phyloP scores from a whole-genome alignment of 164 flowering plant species.

The Vitis rotundifolia region DNA sequence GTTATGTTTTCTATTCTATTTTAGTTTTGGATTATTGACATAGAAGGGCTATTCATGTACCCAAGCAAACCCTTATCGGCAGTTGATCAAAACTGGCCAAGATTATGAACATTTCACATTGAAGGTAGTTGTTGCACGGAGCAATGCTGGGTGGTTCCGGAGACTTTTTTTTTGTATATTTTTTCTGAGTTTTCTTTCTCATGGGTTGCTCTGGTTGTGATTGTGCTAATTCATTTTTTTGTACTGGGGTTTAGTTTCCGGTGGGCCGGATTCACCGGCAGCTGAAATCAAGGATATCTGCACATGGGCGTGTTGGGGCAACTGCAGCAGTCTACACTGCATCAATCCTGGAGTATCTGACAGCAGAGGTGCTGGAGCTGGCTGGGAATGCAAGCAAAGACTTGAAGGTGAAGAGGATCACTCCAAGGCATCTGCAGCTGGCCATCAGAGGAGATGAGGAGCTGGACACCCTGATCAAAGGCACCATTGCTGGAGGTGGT shows the following conservation, averaged over 20 bases:
- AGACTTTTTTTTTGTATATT: too few species aligned
- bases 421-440: constrained; percentile 92
- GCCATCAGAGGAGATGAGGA: constrained; percentile 98
- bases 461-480: constrained; percentile 93
- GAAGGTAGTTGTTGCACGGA: too few species aligned
- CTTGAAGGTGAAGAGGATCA: constrained; percentile 90
- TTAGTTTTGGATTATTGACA: too few species aligned
- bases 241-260: constrained; percentile 55
- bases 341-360: constrained; percentile 85
- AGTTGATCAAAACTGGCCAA: too few species aligned
- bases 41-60: too few species aligned
- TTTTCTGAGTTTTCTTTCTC: too few species aligned
- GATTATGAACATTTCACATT: too few species aligned
- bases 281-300: constrained; percentile 65
- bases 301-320: constrained; percentile 90
- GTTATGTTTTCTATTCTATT: too few species aligned
- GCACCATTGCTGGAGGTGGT: constrained; percentile 95
- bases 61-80: too few species aligned
- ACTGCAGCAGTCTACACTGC: constrained; percentile 94
- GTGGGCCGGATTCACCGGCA: constrained; percentile 89
- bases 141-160: too few species aligned
- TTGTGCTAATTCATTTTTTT: background rate
- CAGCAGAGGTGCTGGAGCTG: constrained; percentile 90
- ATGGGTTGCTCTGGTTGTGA: too few species aligned
- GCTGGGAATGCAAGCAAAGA: constrained; percentile 98